Base-by-base conservation (phyloP, 306 rosid species). In the Ochetophila trinervis region DNA sequence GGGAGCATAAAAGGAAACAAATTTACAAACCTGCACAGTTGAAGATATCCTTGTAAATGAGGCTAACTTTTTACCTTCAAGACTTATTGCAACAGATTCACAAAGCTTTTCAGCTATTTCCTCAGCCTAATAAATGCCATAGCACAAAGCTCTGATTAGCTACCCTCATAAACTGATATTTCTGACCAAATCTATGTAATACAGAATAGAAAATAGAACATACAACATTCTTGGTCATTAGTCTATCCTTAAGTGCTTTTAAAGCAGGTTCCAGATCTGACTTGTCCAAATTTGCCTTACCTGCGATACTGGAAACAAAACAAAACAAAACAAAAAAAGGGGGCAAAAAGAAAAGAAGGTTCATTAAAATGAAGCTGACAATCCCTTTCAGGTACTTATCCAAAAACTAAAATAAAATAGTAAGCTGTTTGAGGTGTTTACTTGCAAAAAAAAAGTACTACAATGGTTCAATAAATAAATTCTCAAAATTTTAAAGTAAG, bases 201-300 rank as follows among this genome's bases (percentile, higher is more conserved):
- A 55, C 54, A 44, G 2, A 37, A 55, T 16, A 68, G 20, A 50
- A 23, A 27, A 22, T 23, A 63, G 18, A n/a, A 60, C 91, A 76
- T 83, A 93, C 99, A 94, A 90, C 99, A 71, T 93, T 93, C 95
- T 93, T 93, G 73, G 97, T 93, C 99, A 93, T 93, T 37, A 90
- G 91, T 85, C 97, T 88, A 71, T 93, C 97, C 82, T 93, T 93
- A 53, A 93, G 86, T 76, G 95, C 97, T 79, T 83, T 90, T 89
- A 93, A 71, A 72, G 99, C 96, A 35, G 96, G 99, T 78, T 84
- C 99, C 75, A 93, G 83, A 79, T 93, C 97, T 13, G 99, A 78
- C 83, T 79, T 90, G 75, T 93, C 97, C 88, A 93, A 85, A 76
- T 91, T 93, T 59, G 91, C 86, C 81, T 93, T 93, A 57, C 99